Conservation (phyloP, 495 filamentous ascomycete species). For the Thermothielavioides terrestris region DNA sequence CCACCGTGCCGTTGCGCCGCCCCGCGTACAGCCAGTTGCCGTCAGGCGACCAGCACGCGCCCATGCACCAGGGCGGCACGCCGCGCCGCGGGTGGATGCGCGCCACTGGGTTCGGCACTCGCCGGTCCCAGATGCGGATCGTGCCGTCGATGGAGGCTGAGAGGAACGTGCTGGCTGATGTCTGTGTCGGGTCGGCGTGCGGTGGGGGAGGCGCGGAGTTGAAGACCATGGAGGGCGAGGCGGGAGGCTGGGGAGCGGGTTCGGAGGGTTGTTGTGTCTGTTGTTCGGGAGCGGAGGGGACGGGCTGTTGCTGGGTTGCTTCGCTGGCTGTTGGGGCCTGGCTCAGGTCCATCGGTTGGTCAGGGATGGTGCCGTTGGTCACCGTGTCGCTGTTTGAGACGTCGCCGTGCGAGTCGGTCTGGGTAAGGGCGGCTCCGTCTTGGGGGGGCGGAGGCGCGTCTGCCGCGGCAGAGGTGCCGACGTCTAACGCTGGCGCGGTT, state of each 20-base stretch:
- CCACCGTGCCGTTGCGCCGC: slow-evolving; percentile 85
- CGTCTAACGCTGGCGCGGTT: neutral
- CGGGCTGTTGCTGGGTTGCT: slow-evolving; percentile 2
- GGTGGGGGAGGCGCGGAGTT: slow-evolving; percentile 18
- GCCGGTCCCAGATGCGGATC: slow-evolving; percentile 84
- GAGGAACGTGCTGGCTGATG: slow-evolving; percentile 67
- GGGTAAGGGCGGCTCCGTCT: neutral
- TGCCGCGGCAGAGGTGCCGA: neutral
- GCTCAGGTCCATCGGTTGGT: slow-evolving; percentile 18
- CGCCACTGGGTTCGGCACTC: slow-evolving; percentile 67
- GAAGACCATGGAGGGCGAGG: slow-evolving; percentile 26
- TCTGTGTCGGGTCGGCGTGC: slow-evolving; percentile 34
- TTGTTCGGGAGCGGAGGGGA: slow-evolving; percentile 8
- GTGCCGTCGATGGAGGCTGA: slow-evolving; percentile 82
- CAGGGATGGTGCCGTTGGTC: slow-evolving; percentile 22
- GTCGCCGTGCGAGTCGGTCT: neutral
- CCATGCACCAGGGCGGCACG: slow-evolving; percentile 95
- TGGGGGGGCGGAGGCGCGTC: neutral
- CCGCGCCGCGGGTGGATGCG: slow-evolving; percentile 60
- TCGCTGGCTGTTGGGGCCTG: slow-evolving; percentile 4
- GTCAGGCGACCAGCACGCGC: slow-evolving; percentile 92
- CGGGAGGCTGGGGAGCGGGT: neutral
- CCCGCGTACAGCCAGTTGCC: slow-evolving; percentile 94
- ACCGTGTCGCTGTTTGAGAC: slow-evolving; percentile 17
- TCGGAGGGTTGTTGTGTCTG: slow-evolving; percentile 12